Evolutionary conservation across 2,329 filamentous ascomycete species (phyloP).

Genomic region (Fusarium coffeatum): DNA sequence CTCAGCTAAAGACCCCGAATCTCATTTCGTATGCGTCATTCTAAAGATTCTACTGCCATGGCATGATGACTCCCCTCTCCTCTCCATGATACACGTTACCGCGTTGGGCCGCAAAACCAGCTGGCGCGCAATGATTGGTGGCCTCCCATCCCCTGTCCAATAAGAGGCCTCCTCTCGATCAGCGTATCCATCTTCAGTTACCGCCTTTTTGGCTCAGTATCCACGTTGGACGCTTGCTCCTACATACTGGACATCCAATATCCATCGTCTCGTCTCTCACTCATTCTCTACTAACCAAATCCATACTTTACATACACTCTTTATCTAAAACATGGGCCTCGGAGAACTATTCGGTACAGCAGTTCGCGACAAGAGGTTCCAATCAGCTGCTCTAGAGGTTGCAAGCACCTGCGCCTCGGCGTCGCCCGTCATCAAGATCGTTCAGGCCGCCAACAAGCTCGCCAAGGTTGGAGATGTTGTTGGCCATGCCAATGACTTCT

Average conservation of each 20-base stretch:
- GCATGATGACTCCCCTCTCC: slow-evolving; percentile 11
- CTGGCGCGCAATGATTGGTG: slow-evolving; percentile 25
- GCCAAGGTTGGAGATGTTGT: slow-evolving; percentile 43
- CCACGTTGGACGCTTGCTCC: slow-evolving; percentile 8
- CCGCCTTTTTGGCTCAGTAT: slow-evolving; percentile 28
- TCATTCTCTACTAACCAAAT: slow-evolving; percentile 4
- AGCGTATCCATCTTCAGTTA: slow-evolving; percentile 32
- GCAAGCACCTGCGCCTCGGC: slow-evolving; percentile 31
- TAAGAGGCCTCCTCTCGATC: neutral
- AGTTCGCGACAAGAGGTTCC: slow-evolving; percentile 28
- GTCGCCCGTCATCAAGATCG: slow-evolving; percentile 38
- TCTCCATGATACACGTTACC: slow-evolving; percentile 17
- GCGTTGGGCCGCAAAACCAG: slow-evolving; percentile 35
- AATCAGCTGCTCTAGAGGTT: slow-evolving; percentile 28
- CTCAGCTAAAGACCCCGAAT: neutral
- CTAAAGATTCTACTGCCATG: neutral
- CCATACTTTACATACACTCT: neutral
- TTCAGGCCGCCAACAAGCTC: slow-evolving; percentile 45
- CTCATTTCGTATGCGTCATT: slow-evolving; percentile 11
- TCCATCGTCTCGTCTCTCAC: neutral
- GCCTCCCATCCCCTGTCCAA: neutral
- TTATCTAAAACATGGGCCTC: slow-evolving; percentile 25
- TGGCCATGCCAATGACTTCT: slow-evolving; percentile 41
- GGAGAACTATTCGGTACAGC: slow-evolving; percentile 26
- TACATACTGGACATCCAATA: neutral